Evolutionary conservation across 148 eudicot species (phyloP).

Genomic region (Dysphania ambrosioides): DNA sequence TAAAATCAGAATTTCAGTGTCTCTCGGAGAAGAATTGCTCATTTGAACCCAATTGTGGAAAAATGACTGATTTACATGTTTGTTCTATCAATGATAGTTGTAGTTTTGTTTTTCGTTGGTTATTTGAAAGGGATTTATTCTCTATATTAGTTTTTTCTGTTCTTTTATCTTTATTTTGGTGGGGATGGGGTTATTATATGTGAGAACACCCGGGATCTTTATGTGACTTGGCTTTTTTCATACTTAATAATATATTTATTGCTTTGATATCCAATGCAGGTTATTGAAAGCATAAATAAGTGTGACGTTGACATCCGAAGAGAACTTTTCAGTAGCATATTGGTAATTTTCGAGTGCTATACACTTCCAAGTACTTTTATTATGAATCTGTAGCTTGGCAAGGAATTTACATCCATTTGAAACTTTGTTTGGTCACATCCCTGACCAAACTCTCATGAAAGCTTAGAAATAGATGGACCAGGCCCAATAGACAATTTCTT

Average conservation of each 20-base stretch:
- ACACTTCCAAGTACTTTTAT: not conserved
- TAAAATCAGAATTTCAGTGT: not conserved
- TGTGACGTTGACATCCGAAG: conserved; percentile 95
- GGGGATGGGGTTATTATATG: not conserved
- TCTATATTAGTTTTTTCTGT: not conserved
- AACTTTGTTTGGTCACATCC: not conserved
- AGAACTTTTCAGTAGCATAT: conserved; percentile 85
- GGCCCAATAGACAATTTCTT: not conserved
- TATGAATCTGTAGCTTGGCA: not conserved
- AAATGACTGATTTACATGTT: not conserved
- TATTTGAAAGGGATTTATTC: not conserved
- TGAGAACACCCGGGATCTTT: not conserved
- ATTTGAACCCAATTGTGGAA: not conserved
- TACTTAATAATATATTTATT: conserved; percentile 3
- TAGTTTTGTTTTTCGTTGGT: not conserved
- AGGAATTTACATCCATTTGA: not conserved
- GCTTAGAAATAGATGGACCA: too few species aligned
- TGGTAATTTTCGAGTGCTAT: conserved; percentile 46
- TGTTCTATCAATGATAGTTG: not conserved
- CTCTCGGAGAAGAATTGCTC: not conserved
- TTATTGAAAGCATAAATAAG: conserved; percentile 89
- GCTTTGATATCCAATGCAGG: conserved; percentile 44
- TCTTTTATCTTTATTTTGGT: not conserved
- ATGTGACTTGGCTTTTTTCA: not conserved
- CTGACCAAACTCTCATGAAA: not conserved